A percentile compares a stretch with the other conserved stretches of the same genome.
phyloP scores from a whole-genome alignment of 768 basidiomycete species.

The Amanita brunnescens region DNA sequence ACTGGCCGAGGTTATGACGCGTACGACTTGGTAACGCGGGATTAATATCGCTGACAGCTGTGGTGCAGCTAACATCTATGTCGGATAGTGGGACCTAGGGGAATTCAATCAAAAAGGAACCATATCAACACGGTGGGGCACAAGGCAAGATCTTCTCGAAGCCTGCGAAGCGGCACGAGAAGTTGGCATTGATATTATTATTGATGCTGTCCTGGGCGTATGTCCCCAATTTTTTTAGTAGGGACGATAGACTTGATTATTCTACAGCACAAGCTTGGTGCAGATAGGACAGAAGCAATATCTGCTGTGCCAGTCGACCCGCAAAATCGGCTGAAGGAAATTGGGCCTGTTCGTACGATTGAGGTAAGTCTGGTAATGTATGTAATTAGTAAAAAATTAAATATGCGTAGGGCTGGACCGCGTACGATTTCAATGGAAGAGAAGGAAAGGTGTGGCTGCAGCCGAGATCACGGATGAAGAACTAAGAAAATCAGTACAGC shows the following conservation, averaged over 20 bases:
- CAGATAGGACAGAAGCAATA: slow-evolving; percentile 65
- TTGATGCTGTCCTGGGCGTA: slow-evolving; percentile 89
- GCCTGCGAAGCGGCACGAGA: slow-evolving; percentile 63
- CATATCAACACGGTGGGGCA: slow-evolving; percentile 77
- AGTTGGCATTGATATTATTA: slow-evolving; percentile 64
- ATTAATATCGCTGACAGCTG: not conserved
- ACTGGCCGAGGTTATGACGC: slow-evolving; percentile 76
- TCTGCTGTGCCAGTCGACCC: slow-evolving; percentile 63
- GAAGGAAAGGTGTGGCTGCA: slow-evolving; percentile 45
- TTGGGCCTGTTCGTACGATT: slow-evolving; percentile 55
- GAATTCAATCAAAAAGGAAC: slow-evolving; percentile 76
- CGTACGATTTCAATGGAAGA: slow-evolving; percentile 76
- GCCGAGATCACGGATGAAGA: not conserved
- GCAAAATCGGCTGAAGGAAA: slow-evolving; percentile 52
- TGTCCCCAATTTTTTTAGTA: slow-evolving; percentile 10
- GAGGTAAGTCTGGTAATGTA: slow-evolving; percentile 35
- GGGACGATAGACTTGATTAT: slow-evolving; percentile 6
- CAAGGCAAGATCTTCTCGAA: slow-evolving; percentile 64
- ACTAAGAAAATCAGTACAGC: slow-evolving; percentile 47
- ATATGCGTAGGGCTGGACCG: slow-evolving; percentile 66
- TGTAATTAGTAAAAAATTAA: not conserved
- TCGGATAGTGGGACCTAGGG: slow-evolving; percentile 72
- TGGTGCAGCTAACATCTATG: not conserved
- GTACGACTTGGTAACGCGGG: slow-evolving; percentile 60
- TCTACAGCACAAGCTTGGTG: slow-evolving; percentile 74